Evolutionary conservation across 164 flowering plant genomes (phyloP).

Genomic region (Vitis amurensis): DNA sequence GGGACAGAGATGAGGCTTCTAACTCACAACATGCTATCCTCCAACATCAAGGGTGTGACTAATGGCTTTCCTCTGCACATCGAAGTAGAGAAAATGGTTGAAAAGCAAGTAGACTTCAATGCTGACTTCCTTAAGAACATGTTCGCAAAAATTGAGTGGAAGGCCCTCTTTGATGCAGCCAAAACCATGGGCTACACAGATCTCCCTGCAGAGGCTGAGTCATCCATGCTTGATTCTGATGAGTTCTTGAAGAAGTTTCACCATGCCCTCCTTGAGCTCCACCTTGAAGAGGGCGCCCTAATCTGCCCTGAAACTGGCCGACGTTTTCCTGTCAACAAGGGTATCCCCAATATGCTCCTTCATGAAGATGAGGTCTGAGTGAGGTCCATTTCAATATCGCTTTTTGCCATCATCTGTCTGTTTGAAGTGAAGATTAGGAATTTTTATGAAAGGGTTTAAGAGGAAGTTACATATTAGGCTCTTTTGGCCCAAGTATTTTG

Average conservation of each 20-base stretch:
- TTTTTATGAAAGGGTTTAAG: too few species aligned
- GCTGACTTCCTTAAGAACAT: conserved; percentile 69
- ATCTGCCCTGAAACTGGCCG: conserved; percentile 88
- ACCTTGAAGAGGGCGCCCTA: conserved; percentile 85
- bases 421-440: too few species aligned
- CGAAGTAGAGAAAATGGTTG: conserved; percentile 51
- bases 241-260: conserved; percentile 72
- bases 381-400: too few species aligned
- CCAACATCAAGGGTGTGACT: conserved; percentile 81
- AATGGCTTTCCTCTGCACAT: conserved; percentile 75
- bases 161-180: conserved; percentile 69
- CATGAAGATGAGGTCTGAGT: conserved; percentile 87
- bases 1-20: conserved; percentile 68
- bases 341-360: conserved; percentile 95
- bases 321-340: conserved; percentile 73
- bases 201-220: conserved; percentile 64
- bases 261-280: conserved; percentile 81
- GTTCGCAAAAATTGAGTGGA: conserved; percentile 77
- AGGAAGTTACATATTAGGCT: too few species aligned
- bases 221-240: conserved; percentile 59
- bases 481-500: too few species aligned
- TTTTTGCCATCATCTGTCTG: too few species aligned
- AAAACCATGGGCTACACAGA: conserved; percentile 62
- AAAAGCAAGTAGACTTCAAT: conserved; percentile 69
- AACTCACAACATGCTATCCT: conserved; percentile 89